phyloP scores from a whole-genome alignment of 768 basidiomycete species.

The Termitomyces sp. region DNA sequence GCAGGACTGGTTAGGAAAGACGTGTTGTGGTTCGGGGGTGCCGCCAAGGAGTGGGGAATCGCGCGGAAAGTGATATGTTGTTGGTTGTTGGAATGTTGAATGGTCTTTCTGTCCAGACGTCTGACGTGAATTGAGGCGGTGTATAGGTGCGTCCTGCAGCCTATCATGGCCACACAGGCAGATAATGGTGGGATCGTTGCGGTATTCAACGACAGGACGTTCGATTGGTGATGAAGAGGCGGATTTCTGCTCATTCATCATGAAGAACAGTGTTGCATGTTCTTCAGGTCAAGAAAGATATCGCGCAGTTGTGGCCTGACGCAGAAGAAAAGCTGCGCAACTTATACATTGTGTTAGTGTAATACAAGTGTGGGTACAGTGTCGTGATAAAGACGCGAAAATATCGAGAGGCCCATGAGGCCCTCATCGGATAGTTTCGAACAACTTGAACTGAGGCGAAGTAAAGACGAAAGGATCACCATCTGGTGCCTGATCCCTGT shows the following conservation, averaged over 20 bases:
- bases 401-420: not conserved
- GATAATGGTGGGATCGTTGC: constrained; percentile 31
- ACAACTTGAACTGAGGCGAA: constrained; percentile 60
- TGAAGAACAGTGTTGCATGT: constrained; percentile 36
- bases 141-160: constrained; percentile 31
- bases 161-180: constrained; percentile 27
- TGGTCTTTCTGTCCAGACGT: not conserved
- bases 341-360: not conserved
- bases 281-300: constrained; percentile 21
- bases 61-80: constrained; percentile 28
- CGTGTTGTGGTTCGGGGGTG: constrained; percentile 42
- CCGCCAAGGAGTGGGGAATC: constrained; percentile 30
- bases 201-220: constrained; percentile 34
- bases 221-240: constrained; percentile 32
- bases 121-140: not conserved
- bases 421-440: constrained; percentile 66
- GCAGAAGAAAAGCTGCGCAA: not conserved
- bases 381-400: not conserved
- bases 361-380: not conserved
- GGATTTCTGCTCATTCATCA: constrained; percentile 45
- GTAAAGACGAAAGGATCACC: constrained; percentile 76
- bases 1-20: constrained; percentile 32
- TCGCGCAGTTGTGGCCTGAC: constrained; percentile 4
- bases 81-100: constrained; percentile 41
- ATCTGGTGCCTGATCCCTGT: constrained; percentile 41